Base-by-base conservation (phyloP, 2,329 filamentous ascomycete species). In the Aureobasidium melanogenum region DNA sequence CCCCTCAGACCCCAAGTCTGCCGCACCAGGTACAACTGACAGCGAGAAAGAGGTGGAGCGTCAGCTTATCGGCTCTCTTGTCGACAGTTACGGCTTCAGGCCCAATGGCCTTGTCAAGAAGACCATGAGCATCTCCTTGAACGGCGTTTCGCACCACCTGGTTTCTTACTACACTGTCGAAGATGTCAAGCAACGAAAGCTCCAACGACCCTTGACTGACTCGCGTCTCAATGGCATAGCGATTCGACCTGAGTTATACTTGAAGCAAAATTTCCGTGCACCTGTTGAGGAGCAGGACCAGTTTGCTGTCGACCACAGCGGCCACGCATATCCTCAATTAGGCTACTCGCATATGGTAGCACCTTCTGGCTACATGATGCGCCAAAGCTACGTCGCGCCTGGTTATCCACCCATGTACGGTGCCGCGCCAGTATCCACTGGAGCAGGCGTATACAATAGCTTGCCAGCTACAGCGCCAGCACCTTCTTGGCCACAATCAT, bases 1-100 rank as follows among this genome's bases (percentile, higher is more conserved):
- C 10, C 68, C 68, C 14, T 65, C 70, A 26, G 71, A 72, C n/a
- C 68, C 70, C 41, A 63, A 62, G 19, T 38, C 69, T 12, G 73
- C 72, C 39, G 48, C 60, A n/a, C 17, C 62, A 5, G 54, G 61
- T 17, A 22, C 54, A 5, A 46, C 54, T 22, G 63, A 65, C n/a
- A 61, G 24, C 55, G 76, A 73, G 47, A 77, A 75, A 47, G 77
- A 80, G 63, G 74, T 77, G 75, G 77, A 87, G 68, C 79, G 85
- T 36, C 80, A 82, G 28, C 76, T 92, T 58, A 85, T 94, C 47
- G 92, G 91, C 6, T 95, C 91, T 0, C 79, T 96, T 14, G 84
- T 93, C n/a, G 91, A 96, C 74, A 91, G 88, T 0, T 96, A 96
- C 68, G 84, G 86, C 34, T 96, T 96, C 80, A 94, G 94, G 69